Evolutionary conservation across 148 eudicot species (phyloP).

Genomic region (Heliamphora exappendiculata): DNA sequence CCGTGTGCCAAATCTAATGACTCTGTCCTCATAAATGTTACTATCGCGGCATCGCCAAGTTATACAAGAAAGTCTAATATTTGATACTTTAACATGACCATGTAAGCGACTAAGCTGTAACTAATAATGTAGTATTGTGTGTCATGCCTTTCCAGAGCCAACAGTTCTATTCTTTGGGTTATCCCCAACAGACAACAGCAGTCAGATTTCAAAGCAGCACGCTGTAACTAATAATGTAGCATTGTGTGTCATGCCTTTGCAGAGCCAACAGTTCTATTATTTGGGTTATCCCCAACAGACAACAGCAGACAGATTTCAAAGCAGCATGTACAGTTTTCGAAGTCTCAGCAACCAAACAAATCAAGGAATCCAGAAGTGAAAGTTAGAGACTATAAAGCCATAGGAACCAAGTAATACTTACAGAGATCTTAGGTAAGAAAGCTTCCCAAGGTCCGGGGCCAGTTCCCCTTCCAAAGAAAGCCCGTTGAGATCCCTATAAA

Average conservation of each 20-base stretch:
- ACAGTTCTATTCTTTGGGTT: not conserved
- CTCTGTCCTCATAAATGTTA: not conserved
- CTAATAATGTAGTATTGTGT: not conserved
- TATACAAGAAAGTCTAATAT: not conserved
- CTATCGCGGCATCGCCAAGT: not conserved
- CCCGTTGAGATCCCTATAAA: conserved; percentile 54
- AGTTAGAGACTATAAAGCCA: not conserved
- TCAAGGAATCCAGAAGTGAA: not conserved
- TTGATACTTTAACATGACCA: not conserved
- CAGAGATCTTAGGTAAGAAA: conserved; percentile 56
- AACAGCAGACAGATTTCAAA: not conserved
- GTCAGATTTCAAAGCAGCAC: not conserved
- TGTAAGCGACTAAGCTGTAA: too few species aligned
- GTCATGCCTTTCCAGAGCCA: not conserved
- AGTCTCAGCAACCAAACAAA: not conserved
- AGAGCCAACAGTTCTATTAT: too few species aligned
- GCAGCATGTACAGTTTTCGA: not conserved
- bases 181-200: not conserved
- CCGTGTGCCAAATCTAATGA: not conserved
- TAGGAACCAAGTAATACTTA: conserved; percentile 25
- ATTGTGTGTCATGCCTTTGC: not conserved
- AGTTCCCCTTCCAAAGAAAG: conserved; percentile 55
- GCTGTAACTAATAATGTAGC: not conserved
- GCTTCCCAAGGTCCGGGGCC: conserved; percentile 62
- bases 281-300: not conserved